Base-by-base conservation (phyloP, 768 basidiomycete genomes). In the Podaxis sp. region DNA sequence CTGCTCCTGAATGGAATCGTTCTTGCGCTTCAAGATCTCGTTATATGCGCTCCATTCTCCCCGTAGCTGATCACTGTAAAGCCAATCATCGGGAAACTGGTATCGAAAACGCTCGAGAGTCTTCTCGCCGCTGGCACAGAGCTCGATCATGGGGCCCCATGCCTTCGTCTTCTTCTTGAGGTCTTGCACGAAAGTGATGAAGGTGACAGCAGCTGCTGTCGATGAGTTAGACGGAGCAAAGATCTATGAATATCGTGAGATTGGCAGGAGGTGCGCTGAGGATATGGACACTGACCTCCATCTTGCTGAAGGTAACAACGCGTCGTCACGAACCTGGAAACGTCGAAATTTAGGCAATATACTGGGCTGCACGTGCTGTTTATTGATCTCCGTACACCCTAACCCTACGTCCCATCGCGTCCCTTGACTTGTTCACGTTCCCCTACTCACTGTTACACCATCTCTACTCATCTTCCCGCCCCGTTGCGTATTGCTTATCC, bases 101-200 rank as follows among this genome's bases (percentile, higher is more conserved):
- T 93, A 99, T 77, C 97, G 81, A 76, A 99, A 98, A 59, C 96
- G 85, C 75, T 99, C 96, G 61, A 99, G 83, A 2, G 95, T 96
- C 84, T 96, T 96, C 80, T 99, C 97, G 64, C 97, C 96, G 67
- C 87, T 88, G 42, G 89, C 91, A 72, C 95, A 99, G 46, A 95
- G 86, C 63, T 95, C 95, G 73, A 99, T 95, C 85, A 96, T 92
- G 28, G 95, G 93, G 17, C 88, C 90, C 97, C 97, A 99, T 86
- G 90, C 83, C 78, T 93, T 92, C 61, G 94, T 93, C 81, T 96
- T 97, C 73, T 91, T 90, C 80, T 99, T 99, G 69, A 99, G 84
- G 82, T 99, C 97, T 76, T 99, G 97, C 2, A 99, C 96, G 72
- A 98, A 99, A 26, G 97, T 99, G 76, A 99, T 99, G 76, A 99